phyloP scores from a whole-genome alignment of 768 basidiomycete species.

The Lentinula aciculospora region DNA sequence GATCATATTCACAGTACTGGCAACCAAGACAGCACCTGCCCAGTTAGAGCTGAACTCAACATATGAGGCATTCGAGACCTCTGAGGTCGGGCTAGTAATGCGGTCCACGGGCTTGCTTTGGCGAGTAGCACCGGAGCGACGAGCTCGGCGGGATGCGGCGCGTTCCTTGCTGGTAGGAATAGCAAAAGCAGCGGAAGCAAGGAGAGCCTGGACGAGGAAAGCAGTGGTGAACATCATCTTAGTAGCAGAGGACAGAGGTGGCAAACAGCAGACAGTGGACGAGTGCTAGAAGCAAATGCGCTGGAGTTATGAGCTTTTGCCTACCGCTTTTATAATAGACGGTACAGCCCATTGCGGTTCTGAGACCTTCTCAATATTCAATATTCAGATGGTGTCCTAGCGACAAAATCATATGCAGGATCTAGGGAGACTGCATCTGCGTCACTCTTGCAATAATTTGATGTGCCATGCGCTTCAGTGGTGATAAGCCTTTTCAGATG shows the following conservation, averaged over 20 bases:
- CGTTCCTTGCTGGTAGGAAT: conserved; percentile 1
- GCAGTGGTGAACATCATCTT: not conserved
- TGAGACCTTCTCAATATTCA: not conserved
- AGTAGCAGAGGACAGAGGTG: not conserved
- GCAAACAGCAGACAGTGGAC: not conserved
- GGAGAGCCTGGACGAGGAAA: not conserved
- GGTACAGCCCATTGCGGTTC: not conserved
- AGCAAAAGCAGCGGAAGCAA: conserved; percentile 3
- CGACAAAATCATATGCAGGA: not conserved
- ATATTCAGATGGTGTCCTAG: not conserved
- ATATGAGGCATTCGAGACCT: conserved; percentile 1
- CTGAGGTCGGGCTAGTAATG: not conserved
- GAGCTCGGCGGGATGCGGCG: conserved; percentile 1
- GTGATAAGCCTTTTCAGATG: not conserved
- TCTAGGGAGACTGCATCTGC: not conserved
- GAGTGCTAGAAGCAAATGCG: not conserved
- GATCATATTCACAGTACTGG: not conserved
- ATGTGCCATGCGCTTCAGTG: not conserved
- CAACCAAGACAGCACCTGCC: conserved; percentile 7
- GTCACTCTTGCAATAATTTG: not conserved
- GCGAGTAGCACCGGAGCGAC: not conserved
- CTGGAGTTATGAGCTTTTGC: not conserved
- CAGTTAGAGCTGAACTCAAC: conserved; percentile 5
- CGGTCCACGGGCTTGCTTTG: conserved; percentile 6
- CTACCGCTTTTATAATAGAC: not conserved